Conservation (phyloP, 108 stramenopile genomes). For the Schizochytrium sp. region DNA sequence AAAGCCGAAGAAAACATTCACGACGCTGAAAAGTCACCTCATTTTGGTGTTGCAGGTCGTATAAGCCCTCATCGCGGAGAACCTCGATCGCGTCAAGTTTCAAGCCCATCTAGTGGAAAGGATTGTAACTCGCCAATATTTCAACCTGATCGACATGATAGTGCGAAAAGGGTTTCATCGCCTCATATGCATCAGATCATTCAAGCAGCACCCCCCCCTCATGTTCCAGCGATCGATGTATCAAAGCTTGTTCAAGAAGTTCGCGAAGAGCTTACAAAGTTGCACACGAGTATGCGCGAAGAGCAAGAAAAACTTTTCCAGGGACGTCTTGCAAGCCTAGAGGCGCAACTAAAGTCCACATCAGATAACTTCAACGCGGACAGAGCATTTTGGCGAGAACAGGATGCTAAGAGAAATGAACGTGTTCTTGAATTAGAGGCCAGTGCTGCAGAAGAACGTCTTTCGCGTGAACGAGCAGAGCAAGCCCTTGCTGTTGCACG, state of each 20-base stretch:
- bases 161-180: too few species aligned
- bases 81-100: too few species aligned
- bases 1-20: too few species aligned
- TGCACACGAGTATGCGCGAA: not conserved
- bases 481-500: not conserved
- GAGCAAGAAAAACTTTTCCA: not conserved
- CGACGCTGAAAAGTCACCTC: too few species aligned
- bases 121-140: too few species aligned
- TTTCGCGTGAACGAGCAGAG: slow-evolving; percentile 6
- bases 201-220: too few species aligned
- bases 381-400: not conserved
- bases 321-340: not conserved
- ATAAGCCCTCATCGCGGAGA: too few species aligned
- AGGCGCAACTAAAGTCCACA: not conserved
- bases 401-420: not conserved
- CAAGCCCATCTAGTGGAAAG: too few species aligned
- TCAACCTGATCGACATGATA: too few species aligned
- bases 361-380: not conserved
- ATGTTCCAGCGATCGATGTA: not conserved
- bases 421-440: not conserved
- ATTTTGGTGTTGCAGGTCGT: too few species aligned
- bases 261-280: not conserved
- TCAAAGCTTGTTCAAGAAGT: not conserved
- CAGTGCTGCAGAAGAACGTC: not conserved
- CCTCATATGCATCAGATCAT: too few species aligned